Evolutionary conservation across 2,329 filamentous ascomycete genomes (phyloP).

Genomic region (Ceratocystis lukuohia): DNA sequence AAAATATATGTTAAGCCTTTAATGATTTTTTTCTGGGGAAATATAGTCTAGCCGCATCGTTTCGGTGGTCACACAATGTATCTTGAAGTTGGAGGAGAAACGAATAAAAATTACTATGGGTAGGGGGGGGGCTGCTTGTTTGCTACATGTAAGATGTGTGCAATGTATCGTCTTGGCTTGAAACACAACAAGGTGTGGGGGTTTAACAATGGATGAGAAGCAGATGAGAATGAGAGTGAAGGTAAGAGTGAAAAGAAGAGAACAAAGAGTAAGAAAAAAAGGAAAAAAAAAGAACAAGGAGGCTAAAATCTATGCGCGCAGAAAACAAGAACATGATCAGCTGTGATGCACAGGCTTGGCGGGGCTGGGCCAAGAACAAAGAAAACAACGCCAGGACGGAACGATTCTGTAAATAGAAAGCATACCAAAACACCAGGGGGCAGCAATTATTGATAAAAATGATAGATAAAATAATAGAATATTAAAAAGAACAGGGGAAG

Average conservation of each 20-base stretch:
- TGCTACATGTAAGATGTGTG: not conserved
- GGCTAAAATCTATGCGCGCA: not conserved
- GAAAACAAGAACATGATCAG: not conserved
- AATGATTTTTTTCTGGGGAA: not conserved
- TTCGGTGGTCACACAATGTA: not conserved
- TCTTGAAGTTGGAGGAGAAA: not conserved
- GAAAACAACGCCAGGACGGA: not conserved
- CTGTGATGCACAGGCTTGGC: slow-evolving; percentile 5
- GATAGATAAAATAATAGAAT: not conserved
- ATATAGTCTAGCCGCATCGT: not conserved
- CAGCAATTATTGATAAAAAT: not conserved
- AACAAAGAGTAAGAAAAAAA: not conserved
- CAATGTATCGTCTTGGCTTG: not conserved
- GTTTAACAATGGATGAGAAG: not conserved
- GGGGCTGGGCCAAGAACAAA: slow-evolving; percentile 5
- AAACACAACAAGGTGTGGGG: not conserved
- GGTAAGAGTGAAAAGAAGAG: not conserved
- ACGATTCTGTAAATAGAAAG: not conserved
- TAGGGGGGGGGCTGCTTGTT: not conserved
- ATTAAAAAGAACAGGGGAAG: not conserved
- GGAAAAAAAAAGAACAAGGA: not conserved
- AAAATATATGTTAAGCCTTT: not conserved
- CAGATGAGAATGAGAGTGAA: not conserved
- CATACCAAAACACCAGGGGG: not conserved
- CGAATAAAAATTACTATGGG: not conserved